Evolutionary conservation across 1,139 yeast genomes (phyloP).

Genomic region (Yamadazyma trypodendri): DNA sequence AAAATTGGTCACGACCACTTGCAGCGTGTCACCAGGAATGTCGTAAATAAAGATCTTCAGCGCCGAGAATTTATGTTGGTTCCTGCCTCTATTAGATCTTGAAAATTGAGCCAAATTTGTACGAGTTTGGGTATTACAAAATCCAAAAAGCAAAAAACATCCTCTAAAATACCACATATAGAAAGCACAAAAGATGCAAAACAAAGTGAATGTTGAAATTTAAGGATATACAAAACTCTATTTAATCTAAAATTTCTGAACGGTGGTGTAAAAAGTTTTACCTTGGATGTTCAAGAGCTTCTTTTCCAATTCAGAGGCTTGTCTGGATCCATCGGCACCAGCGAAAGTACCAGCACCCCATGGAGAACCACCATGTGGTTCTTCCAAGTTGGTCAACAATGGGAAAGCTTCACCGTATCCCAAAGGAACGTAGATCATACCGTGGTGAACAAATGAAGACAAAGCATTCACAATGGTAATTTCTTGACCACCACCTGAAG

Average conservation of each 20-base stretch:
- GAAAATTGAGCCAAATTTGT: no score
- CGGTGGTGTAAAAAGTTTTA: slow-evolving; percentile 35
- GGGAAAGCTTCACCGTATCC: slow-evolving; percentile 42
- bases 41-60: no score
- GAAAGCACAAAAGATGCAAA: no score
- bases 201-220: no score
- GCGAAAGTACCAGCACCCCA: slow-evolving; percentile 55
- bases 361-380: slow-evolving; percentile 48
- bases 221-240: no score
- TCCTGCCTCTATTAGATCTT: no score
- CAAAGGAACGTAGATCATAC: slow-evolving; percentile 49
- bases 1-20: no score
- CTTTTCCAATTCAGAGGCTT: slow-evolving; percentile 39
- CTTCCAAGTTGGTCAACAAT: slow-evolving; percentile 32
- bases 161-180: no score
- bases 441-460: slow-evolving; percentile 47
- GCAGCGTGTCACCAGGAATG: no score
- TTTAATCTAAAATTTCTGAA: slow-evolving; percentile 23
- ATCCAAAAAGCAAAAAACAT: no score
- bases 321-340: slow-evolving; percentile 49
- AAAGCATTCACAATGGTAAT: slow-evolving; percentile 36
- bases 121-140: no score
- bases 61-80: no score
- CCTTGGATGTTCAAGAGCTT: slow-evolving; percentile 44
- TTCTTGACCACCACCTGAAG: slow-evolving; percentile 50